phyloP scores from a whole-genome alignment of 1,284 basidiomycete genomes.

The Cryptococcus sp. region DNA sequence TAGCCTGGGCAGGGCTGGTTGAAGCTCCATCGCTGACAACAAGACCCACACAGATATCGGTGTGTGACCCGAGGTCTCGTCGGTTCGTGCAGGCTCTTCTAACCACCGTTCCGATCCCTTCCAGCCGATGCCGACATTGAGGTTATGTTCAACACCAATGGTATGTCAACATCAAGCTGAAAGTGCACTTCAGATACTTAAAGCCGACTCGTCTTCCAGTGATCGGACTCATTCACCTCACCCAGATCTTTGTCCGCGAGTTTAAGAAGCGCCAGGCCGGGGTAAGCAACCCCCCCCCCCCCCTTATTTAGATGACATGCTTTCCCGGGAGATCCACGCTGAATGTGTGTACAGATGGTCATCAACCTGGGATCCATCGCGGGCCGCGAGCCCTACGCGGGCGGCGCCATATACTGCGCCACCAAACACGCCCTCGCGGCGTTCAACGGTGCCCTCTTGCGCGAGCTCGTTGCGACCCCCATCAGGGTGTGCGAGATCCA shows the following conservation, averaged over 20 bases:
- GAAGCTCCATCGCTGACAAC: background rate
- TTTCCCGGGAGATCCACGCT: background rate
- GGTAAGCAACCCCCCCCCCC: too few relatives aligned
- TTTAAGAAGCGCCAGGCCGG: conserved; percentile 86
- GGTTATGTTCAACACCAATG: conserved; percentile 86
- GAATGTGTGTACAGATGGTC: conserved; percentile 59
- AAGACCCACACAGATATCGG: conserved; percentile 26
- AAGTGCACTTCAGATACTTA: background rate
- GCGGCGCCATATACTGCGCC: conserved; percentile 58
- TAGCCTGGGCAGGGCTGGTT: background rate
- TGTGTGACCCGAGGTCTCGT: conserved; percentile 5
- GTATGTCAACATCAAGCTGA: conserved; percentile 15
- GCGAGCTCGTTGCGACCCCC: conserved; percentile 82
- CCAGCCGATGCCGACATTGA: conserved; percentile 43
- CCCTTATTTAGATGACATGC: too few relatives aligned
- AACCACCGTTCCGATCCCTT: background rate
- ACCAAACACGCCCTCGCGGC: conserved; percentile 69
- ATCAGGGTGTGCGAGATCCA: conserved; percentile 89
- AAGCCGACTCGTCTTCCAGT: conserved; percentile 18
- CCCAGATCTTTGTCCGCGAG: conserved; percentile 56
- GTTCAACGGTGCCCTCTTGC: conserved; percentile 76
- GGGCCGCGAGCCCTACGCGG: conserved; percentile 84
- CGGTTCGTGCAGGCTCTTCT: background rate
- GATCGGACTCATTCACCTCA: conserved; percentile 43
- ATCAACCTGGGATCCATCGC: conserved; percentile 95